These are phyloP conservation scores for Trichosporon sp. DNA, from an alignment of 1,284 basidiomycete genomes.

Conservation along the genomic window DNA sequence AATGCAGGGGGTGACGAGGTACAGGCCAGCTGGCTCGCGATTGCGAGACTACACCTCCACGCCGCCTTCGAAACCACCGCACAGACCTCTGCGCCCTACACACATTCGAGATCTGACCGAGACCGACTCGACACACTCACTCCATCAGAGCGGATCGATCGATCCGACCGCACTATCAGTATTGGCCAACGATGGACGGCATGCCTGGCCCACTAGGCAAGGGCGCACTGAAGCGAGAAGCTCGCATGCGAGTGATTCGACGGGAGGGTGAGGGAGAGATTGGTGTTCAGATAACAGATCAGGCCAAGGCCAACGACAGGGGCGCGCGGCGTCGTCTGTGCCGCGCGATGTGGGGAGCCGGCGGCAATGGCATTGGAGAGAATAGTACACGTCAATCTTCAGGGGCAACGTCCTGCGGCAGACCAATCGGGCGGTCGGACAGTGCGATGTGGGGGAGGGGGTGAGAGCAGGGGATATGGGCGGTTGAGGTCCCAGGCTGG, in stretches of 20 bases:
- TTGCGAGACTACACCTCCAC: neutral
- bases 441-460: neutral
- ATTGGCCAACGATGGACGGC: neutral
- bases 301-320: neutral
- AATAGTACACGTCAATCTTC: neutral
- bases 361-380: slow-evolving; percentile 1
- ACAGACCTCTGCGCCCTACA: neutral
- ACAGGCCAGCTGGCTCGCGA: no score
- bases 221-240: neutral
- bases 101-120: neutral
- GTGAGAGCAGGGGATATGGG: neutral
- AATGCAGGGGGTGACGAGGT: neutral
- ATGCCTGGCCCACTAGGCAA: neutral
- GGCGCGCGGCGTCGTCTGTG: neutral
- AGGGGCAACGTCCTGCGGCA: no score
- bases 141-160: neutral
- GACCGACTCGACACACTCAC: neutral
- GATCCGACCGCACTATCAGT: neutral
- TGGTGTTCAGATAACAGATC: neutral
- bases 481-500: neutral
- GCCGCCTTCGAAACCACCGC: neutral
- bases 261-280: neutral
- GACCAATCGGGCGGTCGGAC: neutral
- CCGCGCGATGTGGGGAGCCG: neutral
- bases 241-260: neutral